These are phyloP conservation scores for Austropuccinia psidii DNA, from an alignment of 1,284 basidiomycete species.

Conservation along the genomic window DNA sequence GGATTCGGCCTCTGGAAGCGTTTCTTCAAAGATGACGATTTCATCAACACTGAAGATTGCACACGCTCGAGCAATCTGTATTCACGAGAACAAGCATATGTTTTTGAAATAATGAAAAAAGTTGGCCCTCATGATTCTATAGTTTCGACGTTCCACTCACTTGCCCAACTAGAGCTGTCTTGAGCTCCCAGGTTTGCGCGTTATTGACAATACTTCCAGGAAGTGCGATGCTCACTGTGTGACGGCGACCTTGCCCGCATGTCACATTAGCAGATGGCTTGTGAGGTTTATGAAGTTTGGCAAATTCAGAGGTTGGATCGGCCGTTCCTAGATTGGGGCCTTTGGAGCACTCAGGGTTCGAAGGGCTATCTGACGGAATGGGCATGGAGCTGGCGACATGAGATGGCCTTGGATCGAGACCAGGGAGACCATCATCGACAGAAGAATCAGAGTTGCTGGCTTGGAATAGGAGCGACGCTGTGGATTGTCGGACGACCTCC, in stretches of 20 bases:
- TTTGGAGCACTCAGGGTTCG: not conserved
- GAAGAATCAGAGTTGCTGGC: not conserved
- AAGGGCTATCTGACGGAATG: not conserved
- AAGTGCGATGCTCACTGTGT: slow-evolving; percentile 45
- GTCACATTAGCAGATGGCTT: slow-evolving; percentile 32
- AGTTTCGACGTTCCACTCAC: slow-evolving; percentile 17
- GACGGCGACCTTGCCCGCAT: slow-evolving; percentile 24
- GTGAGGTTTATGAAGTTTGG: slow-evolving; percentile 29
- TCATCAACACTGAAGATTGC: slow-evolving; percentile 48
- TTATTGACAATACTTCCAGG: slow-evolving; percentile 46
- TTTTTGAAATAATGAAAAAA: not conserved
- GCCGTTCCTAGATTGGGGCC: not conserved
- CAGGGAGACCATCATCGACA: not conserved
- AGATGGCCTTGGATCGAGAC: not conserved
- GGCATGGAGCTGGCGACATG: not conserved
- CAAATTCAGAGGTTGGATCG: slow-evolving; percentile 5
- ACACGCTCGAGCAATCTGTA: slow-evolving; percentile 45
- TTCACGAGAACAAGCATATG: not conserved
- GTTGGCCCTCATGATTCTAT: not conserved
- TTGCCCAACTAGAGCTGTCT: slow-evolving; percentile 44
- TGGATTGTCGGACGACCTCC: not conserved
- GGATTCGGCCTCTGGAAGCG: not conserved
- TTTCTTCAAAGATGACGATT: slow-evolving; percentile 45
- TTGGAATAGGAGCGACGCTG: not conserved
- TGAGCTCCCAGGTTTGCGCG: slow-evolving; percentile 46